Base-by-base conservation (phyloP, 345 rosid genomes). In the Lumnitzera racemosa region DNA sequence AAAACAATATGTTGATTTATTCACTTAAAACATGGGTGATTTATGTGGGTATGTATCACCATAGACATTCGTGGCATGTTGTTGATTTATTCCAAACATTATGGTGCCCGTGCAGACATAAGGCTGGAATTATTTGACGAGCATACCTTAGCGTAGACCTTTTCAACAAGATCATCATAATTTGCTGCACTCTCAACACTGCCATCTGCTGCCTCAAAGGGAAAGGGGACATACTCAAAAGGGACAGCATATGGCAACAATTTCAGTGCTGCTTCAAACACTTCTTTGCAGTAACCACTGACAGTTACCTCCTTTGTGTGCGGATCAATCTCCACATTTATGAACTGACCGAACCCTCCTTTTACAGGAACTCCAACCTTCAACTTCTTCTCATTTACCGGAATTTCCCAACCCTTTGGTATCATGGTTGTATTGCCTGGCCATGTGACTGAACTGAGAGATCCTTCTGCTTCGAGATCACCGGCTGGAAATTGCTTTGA, bases 361-460 rank as follows among this genome's bases (percentile, higher is more conserved):
- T 74, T 81, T 11, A 41, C 17, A 1, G 83, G 81, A 29, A 78
- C 65, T 36, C 81, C 78, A 0, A 81, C 49, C 57, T 4, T 67
- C 51, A 70, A 59, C 47, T 57, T 71, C 49, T 53, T 75, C 67
- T 59, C 70, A 5, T 50, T 67, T 24, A 64, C n/a, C 5, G 56
- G 67, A 6, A 70, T 43, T 14, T 64, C 60, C 74, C 71, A 76
- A 27, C 79, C 69, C 49, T 13, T 64, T 2, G 70, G 73, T 17
- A 15, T 24, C 47, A 9, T 31, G 11, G 25, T 29, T 29, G 69
- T 15, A 3, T 62, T 58, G 43, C 72, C 71, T 0, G 80, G 71
- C 76, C 69, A 73, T 5, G 69, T 17, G n/a, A 58, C 41, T n/a
- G 41, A 13, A 11, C 51, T 63, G 7, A 74, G 46, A 47, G 15